phyloP scores from a whole-genome alignment of 768 basidiomycete genomes.

The Phylloporus rhodoxanthus region DNA sequence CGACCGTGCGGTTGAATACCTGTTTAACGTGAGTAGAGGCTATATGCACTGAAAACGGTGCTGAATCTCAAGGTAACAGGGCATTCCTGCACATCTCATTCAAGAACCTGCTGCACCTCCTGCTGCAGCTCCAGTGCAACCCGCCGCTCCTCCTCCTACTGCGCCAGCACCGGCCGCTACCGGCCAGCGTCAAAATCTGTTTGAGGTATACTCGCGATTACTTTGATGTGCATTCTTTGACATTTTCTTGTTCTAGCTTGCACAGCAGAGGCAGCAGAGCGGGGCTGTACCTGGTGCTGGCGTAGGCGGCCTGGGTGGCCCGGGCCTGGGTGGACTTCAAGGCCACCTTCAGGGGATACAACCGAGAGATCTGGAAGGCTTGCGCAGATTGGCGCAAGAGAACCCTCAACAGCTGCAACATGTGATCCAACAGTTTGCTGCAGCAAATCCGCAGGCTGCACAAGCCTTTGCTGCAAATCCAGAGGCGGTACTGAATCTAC shows the following conservation, averaged over 20 bases:
- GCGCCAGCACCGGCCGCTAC: conserved; percentile 34
- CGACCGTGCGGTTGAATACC: conserved; percentile 96
- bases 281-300: conserved; percentile 24
- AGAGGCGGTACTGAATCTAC: conserved; percentile 55
- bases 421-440: conserved; percentile 75
- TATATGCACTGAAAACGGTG: neutral
- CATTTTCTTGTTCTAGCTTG: conserved; percentile 44
- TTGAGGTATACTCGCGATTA: conserved; percentile 52
- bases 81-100: conserved; percentile 64
- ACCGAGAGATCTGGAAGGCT: conserved; percentile 26
- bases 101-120: conserved; percentile 22
- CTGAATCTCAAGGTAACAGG: conserved; percentile 41
- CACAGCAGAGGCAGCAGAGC: conserved; percentile 37
- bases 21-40: conserved; percentile 68
- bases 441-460: conserved; percentile 69
- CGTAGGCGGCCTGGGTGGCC: conserved; percentile 13
- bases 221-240: neutral
- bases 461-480: conserved; percentile 68
- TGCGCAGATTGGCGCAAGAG: conserved; percentile 57
- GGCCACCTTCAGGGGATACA: conserved; percentile 64
- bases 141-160: conserved; percentile 34
- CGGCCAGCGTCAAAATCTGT: conserved; percentile 74
- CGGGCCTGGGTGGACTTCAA: conserved; percentile 50
- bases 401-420: conserved; percentile 79
- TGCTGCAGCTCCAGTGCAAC: conserved; percentile 38